Base-by-base conservation (phyloP, 1,284 basidiomycete genomes). In the Marasmius fiardii region DNA sequence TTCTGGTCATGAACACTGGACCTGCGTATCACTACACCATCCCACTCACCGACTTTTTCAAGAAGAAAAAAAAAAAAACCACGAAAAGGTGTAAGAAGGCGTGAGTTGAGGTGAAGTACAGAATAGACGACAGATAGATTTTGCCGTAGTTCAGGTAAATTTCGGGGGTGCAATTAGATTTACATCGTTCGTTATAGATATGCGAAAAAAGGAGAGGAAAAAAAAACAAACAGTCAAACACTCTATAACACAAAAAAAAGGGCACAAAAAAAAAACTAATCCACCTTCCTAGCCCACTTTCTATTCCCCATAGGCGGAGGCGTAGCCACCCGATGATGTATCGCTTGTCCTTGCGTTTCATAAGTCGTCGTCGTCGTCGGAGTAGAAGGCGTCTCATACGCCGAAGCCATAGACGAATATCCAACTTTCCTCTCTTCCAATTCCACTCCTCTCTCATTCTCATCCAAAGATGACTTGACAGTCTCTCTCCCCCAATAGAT, bases 401-500 rank as follows among this genome's bases (percentile, higher is more conserved):
- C 62, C 60, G 64, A 43, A 52, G 58, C 28, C 45, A 62, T 52
- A 43, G 57, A 39, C 62, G 68, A 66, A 56, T 68, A 60, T 61
- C 68, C 63, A 43, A 52, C 66, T 64, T 60, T 68, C 69, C 57
- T 64, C 69, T 59, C 64, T 67, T 7, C 58, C 12, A 58, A 57
- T 51, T 66, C 47, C n/a, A 65, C 68, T 16, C 73, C 74, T 57
- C 71, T 72, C 11, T 57, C 61, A 23, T 65, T 66, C 39, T 67
- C 75, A 31, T 31, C 4, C 28, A 10, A 4, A 31, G 28, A 31
- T 10, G 4, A 4, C 28, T 10, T n/a, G n/a, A n/a, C n/a, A n/a
- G n/a, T 43, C 20, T 78, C 81, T 58, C 79, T 78, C 10, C 85
- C 85, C 90, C 91, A 93, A 69, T 91, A 95, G 69, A 82, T 69